phyloP scores from a whole-genome alignment of 345 rosid species.

The Hevea brasiliensis region DNA sequence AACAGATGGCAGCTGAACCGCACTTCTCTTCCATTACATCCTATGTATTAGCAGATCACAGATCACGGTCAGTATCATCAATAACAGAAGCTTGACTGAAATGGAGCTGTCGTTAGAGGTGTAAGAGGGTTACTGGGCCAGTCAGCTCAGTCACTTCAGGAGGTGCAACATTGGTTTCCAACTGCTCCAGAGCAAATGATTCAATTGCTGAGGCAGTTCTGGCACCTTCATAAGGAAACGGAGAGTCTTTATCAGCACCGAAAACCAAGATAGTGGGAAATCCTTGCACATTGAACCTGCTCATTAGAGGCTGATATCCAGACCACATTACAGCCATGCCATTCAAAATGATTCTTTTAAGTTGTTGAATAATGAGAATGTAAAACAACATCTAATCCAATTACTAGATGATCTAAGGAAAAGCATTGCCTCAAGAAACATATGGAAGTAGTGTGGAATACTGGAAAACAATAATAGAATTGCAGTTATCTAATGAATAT shows the following conservation, averaged over 20 bases:
- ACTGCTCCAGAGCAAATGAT: constrained; percentile 82
- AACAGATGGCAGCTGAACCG: constrained; percentile 93
- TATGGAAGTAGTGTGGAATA: no score
- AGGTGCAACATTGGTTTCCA: constrained; percentile 78
- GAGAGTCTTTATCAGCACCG: constrained; percentile 84
- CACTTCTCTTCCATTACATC: constrained; percentile 89
- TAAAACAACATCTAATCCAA: not conserved
- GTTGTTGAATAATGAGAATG: not conserved
- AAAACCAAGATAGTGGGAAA: constrained; percentile 94
- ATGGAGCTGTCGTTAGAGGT: constrained; percentile 12
- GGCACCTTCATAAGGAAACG: constrained; percentile 81
- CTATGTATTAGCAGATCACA: constrained; percentile 37
- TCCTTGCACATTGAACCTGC: constrained; percentile 93
- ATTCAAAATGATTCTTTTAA: not conserved
- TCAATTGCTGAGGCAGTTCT: constrained; percentile 88
- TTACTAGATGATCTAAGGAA: not conserved
- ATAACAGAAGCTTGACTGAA: not conserved
- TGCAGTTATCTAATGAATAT: not conserved
- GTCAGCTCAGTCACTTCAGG: constrained; percentile 86
- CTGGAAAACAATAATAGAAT: not conserved
- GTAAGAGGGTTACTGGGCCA: constrained; percentile 54
- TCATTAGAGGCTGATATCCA: constrained; percentile 73
- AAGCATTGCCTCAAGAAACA: not conserved
- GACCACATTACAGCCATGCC: constrained; percentile 21
- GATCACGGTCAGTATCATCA: not conserved